Evolutionary conservation across 345 rosid genomes (phyloP), one percentile per base, ranked within the genome.

Genomic region (Melaleuca alternifolia): DNA sequence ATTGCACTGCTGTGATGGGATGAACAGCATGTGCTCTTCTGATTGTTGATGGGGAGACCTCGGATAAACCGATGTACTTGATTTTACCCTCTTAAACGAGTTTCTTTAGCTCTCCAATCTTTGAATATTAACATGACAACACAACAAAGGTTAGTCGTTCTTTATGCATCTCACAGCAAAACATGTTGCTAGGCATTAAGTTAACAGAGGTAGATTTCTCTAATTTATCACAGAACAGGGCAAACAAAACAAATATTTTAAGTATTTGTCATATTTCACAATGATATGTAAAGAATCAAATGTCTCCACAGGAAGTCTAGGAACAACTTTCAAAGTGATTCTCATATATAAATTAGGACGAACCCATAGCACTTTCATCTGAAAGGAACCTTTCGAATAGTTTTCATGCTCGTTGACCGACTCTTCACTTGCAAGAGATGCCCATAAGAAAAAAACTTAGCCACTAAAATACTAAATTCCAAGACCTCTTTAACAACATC

Each of bases 21-120:
- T n/a, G n/a, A n/a, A n/a, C n/a, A n/a, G n/a, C n/a, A n/a, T n/a
- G n/a, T n/a, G n/a, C n/a, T n/a, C n/a, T n/a, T n/a, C n/a, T n/a
- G n/a, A n/a, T n/a, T n/a, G n/a, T n/a, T 33, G 98, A 93, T 24
- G 97, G 94, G 10, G 97, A 96, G 75, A 95, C 99, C 91, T 96
- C 95, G 1, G 97, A 96, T 18, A 96, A 86, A 82, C 95, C 96
- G 1, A 94, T 86, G 75, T 93, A 94, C 90, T 96, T 95, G 82
- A 96, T 89, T 85, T 96, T 94, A 41, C 98, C 97, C 86, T 94
- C 98, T 88, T 92, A 54, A 16, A 30, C 10, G 24, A 84, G 86
- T 28, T 84, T 57, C 77, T 84, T 84, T 6, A 84, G 77, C 86
- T 59, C 77, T 12, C 77, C 77, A 2, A 84, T 46, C 86, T 84